Evolutionary conservation across 2,329 filamentous ascomycete genomes (phyloP).

Genomic region (Colletotrichum tanaceti): DNA sequence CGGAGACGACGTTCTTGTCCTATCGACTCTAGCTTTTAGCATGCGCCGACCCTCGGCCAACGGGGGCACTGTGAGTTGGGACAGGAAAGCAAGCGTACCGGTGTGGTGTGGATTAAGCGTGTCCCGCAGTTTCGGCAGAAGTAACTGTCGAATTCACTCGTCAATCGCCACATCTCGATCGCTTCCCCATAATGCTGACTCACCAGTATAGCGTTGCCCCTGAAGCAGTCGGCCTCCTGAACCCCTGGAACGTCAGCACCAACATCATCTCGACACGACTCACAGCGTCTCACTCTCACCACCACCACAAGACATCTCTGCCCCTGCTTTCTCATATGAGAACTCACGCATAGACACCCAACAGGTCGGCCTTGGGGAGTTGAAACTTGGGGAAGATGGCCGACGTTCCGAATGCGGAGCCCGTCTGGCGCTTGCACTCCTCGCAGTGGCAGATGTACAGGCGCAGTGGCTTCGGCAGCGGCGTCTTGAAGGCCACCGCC

Average conservation of each 20-base stretch:
- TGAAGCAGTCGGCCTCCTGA: constrained; percentile 66
- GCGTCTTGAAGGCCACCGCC: constrained; percentile 70
- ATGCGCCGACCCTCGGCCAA: not conserved
- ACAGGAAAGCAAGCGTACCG: constrained; percentile 53
- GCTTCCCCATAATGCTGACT: constrained; percentile 36
- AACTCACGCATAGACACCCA: constrained; percentile 68
- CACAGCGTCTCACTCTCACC: not conserved
- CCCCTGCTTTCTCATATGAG: not conserved
- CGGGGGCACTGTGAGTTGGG: not conserved
- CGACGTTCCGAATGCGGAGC: constrained; percentile 75
- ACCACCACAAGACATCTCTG: not conserved
- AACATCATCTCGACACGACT: not conserved
- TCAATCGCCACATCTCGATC: not conserved
- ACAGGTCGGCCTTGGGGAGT: constrained; percentile 60
- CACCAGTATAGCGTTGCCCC: constrained; percentile 70
- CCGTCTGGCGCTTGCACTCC: constrained; percentile 73
- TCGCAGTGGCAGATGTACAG: constrained; percentile 79
- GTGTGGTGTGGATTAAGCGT: constrained; percentile 70
- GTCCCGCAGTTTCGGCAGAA: constrained; percentile 76
- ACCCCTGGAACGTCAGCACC: constrained; percentile 38
- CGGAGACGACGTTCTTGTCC: constrained; percentile 70
- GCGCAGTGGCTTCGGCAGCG: constrained; percentile 68
- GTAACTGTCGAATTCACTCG: constrained; percentile 57
- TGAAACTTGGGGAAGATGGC: constrained; percentile 77
- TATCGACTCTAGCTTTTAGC: constrained; percentile 41